phyloP scores from a whole-genome alignment of 148 eudicot species.

The Chenopodium berlandieri region DNA sequence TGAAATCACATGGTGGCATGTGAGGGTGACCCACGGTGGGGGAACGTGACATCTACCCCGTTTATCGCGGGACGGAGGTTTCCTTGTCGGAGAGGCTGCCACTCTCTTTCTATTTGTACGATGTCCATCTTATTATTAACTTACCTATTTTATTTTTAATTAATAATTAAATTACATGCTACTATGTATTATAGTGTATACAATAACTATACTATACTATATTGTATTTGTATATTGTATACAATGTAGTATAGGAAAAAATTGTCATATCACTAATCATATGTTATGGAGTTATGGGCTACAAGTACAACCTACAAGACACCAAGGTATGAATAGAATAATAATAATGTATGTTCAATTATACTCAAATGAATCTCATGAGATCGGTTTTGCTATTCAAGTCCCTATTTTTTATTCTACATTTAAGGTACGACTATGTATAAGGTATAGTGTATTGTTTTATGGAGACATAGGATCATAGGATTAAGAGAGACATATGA shows the following conservation, averaged over 20 bases:
- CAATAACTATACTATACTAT: no score
- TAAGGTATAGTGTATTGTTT: no score
- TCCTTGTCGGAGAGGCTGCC: slow-evolving; percentile 44
- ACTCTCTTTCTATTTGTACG: slow-evolving; percentile 24
- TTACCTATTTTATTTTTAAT: background rate
- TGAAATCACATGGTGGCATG: slow-evolving; percentile 68
- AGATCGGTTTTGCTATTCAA: background rate
- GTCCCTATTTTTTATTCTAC: no score
- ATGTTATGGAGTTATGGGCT: background rate
- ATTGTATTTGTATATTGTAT: no score
- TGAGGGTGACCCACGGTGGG: slow-evolving; percentile 56
- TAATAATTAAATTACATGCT: background rate
- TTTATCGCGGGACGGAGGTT: slow-evolving; percentile 63
- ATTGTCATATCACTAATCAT: no score
- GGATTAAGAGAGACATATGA: no score
- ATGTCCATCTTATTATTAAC: background rate
- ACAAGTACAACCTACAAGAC: no score
- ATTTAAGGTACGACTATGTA: no score
- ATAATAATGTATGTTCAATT: no score
- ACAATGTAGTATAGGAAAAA: background rate
- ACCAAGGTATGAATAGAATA: no score
- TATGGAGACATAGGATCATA: no score
- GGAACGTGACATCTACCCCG: slow-evolving; percentile 56
- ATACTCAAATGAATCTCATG: background rate
- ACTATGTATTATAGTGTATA: no score